Base-by-base conservation (phyloP, 2,329 filamentous ascomycete species). In the Neurospora crassa region DNA sequence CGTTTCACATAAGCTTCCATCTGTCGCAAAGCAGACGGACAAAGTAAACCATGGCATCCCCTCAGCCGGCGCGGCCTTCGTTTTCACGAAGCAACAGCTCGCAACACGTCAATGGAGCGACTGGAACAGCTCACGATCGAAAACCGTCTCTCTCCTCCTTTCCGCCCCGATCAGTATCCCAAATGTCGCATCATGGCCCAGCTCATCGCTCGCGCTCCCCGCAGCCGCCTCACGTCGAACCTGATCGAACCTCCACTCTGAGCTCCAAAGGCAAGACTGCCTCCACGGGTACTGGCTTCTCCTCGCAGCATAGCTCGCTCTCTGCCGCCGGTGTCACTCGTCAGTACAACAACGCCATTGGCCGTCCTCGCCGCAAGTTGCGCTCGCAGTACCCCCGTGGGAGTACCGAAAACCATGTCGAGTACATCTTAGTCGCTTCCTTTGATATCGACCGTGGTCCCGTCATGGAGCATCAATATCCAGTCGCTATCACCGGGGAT, bases 381-480 rank as follows among this genome's bases (percentile, higher is more conserved):
- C 90, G 89, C 71, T 92, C 92, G 24, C 92, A 94, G 77, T 94
- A 94, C 78, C 92, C 92, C 18, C 85, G 89, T n/a, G 86, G 90
- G 71, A 87, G 89, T 12, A 84, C 85, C 6, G 91, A 98, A 80
- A 96, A 96, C 78, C 96, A 99, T 90, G 96, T 99, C 82, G 96
- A 99, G 80, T 99, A 98, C 79, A 98, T 99, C 70, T 85, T 99
- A 70, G 96, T 99, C 70, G 96, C 96, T 4, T 97, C 94, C 2
- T 99, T 99, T 82, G 94, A 98, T 81, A 97, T 98, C 77, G 95
- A 98, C 80, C 90, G 93, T 70, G 96, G 96, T 3, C 95, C 95
- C 67, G 90, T 97, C 76, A 98, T 99, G 96, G 96, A 99, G 79
- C 94, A 99, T 79, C 96, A 99, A 79, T 99, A 95, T 79, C 96